Evolutionary conservation across 1,284 basidiomycete genomes (phyloP).

Genomic region (Cutaneotrichosporon sp.): DNA sequence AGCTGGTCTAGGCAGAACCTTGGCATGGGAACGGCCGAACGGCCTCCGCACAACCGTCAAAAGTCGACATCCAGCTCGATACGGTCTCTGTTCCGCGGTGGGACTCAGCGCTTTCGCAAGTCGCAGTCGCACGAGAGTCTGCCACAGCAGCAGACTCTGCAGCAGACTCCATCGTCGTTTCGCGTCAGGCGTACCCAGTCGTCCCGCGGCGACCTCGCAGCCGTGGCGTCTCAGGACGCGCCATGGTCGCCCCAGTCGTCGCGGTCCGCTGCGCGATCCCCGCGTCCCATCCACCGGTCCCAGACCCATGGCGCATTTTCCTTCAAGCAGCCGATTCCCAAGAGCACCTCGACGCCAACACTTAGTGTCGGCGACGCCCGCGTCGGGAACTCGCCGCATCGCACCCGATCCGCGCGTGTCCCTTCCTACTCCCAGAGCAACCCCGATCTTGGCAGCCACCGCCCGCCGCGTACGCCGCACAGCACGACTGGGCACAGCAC

Average conservation of each 20-base stretch:
- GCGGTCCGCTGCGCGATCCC: too few relatives aligned
- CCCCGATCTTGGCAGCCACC: constrained; percentile 3
- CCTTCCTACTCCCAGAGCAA: constrained; percentile 1
- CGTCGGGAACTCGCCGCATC: neutral
- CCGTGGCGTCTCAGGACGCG: too few relatives aligned
- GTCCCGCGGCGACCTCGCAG: neutral
- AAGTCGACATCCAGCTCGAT: constrained; percentile 12
- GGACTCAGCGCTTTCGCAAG: neutral
- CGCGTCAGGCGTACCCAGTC: neutral
- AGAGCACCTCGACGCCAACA: constrained; percentile 7
- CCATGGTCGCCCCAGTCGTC: too few relatives aligned
- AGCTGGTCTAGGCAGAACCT: neutral
- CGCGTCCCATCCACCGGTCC: too few relatives aligned
- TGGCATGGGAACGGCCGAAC: neutral
- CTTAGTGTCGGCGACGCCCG: neutral
- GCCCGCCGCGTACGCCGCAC: neutral
- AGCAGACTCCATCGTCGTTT: neutral
- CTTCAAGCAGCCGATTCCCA: neutral
- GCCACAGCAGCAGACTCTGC: neutral
- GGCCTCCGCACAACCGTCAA: neutral
- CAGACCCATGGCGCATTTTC: neutral
- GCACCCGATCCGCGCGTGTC: constrained; percentile 1
- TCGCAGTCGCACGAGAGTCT: constrained; percentile 5
- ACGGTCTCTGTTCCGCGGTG: constrained; percentile 7
- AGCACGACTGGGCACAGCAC: neutral